phyloP scores from a whole-genome alignment of 2,329 filamentous ascomycete species.

The Epichloe gansuensis region DNA sequence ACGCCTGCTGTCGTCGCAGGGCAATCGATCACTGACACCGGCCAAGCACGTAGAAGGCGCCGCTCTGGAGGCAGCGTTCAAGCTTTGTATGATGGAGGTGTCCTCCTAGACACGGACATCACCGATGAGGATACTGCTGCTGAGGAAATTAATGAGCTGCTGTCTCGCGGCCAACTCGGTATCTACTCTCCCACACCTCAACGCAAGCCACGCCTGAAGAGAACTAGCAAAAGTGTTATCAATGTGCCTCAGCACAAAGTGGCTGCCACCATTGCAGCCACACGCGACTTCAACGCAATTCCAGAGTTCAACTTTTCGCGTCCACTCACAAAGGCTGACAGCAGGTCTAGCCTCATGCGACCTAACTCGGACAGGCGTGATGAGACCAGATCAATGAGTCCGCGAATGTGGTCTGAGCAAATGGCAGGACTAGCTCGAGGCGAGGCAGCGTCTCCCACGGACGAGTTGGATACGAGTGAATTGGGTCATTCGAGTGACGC shows the following conservation, averaged over 20 bases:
- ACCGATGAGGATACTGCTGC: constrained; percentile 33
- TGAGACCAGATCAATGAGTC: not conserved
- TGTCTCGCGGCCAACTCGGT: constrained; percentile 16
- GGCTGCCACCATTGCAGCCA: constrained; percentile 6
- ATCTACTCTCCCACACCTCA: constrained; percentile 14
- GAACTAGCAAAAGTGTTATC: constrained; percentile 26
- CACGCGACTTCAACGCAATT: constrained; percentile 7
- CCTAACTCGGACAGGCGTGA: not conserved
- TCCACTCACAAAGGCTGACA: not conserved
- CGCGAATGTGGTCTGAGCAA: constrained; percentile 3
- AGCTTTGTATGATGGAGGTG: constrained; percentile 22
- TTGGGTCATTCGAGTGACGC: constrained; percentile 19
- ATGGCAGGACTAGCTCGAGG: constrained; percentile 5
- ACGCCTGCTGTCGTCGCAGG: not conserved
- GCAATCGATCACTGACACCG: constrained; percentile 7
- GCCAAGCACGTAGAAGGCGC: constrained; percentile 28
- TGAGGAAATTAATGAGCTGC: constrained; percentile 31
- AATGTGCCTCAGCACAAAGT: constrained; percentile 16
- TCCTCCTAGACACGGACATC: constrained; percentile 25
- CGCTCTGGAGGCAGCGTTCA: constrained; percentile 38
- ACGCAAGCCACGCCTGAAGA: constrained; percentile 29
- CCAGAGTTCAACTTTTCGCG: constrained; percentile 23
- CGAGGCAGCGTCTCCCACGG: constrained; percentile 13
- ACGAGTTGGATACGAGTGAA: constrained; percentile 22
- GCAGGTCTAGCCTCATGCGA: not conserved